Conservation (phyloP, 805 yeast genomes). For the Metschnikowia kofuensis region DNA sequence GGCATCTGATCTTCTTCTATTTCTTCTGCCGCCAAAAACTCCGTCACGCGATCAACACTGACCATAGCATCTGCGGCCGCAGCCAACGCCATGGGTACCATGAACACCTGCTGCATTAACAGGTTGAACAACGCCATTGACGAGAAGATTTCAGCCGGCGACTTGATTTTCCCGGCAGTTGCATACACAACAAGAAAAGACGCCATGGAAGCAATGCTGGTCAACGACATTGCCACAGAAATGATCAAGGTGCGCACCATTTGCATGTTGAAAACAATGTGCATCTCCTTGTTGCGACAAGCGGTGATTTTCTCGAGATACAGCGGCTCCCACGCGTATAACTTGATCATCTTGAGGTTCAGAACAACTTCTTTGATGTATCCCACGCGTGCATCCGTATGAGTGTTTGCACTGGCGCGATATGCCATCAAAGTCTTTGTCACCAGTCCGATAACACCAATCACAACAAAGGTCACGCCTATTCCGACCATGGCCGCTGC, state of each 20-base stretch:
- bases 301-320: constrained; percentile 66
- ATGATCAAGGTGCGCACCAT: constrained; percentile 68
- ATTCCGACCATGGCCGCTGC: no score
- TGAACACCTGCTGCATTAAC: constrained; percentile 85
- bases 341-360: constrained; percentile 86
- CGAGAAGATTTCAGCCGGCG: constrained; percentile 89
- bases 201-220: constrained; percentile 78
- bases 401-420: no score
- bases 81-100: constrained; percentile 86
- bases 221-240: constrained; percentile 71
- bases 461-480: no score
- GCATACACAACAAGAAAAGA: constrained; percentile 87
- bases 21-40: constrained; percentile 72
- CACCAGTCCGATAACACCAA: no score
- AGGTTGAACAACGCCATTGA: constrained; percentile 86
- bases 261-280: constrained; percentile 68
- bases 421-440: no score
- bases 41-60: constrained; percentile 68
- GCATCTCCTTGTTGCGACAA: constrained; percentile 84
- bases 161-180: constrained; percentile 80
- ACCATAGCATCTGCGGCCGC: constrained; percentile 85
- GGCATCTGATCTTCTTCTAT: constrained; percentile 76
- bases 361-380: constrained; percentile 82
- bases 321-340: constrained; percentile 94
- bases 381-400: constrained; percentile 89